Conservation (phyloP, 495 filamentous ascomycete species). For the Trichoderma reesei region DNA sequence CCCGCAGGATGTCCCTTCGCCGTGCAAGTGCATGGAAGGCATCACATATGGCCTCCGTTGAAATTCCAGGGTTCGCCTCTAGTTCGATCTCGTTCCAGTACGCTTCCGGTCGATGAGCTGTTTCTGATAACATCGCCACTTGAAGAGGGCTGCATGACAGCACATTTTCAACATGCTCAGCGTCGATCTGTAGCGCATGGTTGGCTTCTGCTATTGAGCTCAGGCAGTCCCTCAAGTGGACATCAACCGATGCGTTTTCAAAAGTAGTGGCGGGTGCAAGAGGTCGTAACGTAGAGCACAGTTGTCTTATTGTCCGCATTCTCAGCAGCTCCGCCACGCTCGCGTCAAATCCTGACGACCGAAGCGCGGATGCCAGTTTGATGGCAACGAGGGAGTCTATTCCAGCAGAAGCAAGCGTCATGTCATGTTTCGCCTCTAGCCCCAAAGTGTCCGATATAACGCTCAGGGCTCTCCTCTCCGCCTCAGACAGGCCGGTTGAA, state of each 20-base stretch:
- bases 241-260: neutral
- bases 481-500: neutral
- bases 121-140: constrained; percentile 67
- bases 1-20: constrained; percentile 55
- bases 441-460: constrained; percentile 32
- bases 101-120: constrained; percentile 37
- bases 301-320: constrained; percentile 29
- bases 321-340: constrained; percentile 48
- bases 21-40: constrained; percentile 40
- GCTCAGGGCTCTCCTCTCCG: neutral
- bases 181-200: constrained; percentile 9
- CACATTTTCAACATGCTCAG: constrained; percentile 38
- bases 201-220: neutral
- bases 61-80: constrained; percentile 28
- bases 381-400: constrained; percentile 70
- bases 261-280: neutral
- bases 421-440: constrained; percentile 23
- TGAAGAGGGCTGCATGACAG: constrained; percentile 61
- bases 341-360: constrained; percentile 39
- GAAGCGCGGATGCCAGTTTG: constrained; percentile 49
- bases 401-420: constrained; percentile 43
- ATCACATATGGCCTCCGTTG: constrained; percentile 24
- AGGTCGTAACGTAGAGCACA: neutral
- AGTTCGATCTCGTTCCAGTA: constrained; percentile 73
- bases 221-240: neutral